Evolutionary conservation across 192 early-diverging fungal species (phyloP).

Genomic region (Backusella mclennaniae): DNA sequence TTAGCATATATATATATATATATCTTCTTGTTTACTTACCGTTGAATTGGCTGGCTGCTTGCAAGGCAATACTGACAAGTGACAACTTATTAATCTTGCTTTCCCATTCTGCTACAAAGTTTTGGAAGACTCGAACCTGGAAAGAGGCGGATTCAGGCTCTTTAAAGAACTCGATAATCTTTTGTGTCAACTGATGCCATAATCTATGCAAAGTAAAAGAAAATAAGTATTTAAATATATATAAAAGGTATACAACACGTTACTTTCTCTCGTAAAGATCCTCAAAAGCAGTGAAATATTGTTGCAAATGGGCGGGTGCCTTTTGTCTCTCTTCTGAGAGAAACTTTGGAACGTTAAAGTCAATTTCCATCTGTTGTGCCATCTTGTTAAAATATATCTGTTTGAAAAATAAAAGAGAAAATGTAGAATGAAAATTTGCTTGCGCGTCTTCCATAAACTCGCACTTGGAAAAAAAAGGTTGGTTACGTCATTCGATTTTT

Average conservation of each 20-base stretch:
- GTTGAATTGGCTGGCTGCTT: slow-evolving; percentile 70
- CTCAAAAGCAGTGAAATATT: slow-evolving; percentile 83
- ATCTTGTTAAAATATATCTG: background rate
- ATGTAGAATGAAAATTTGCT: background rate
- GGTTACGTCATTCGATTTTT: slow-evolving; percentile 7
- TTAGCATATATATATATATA: background rate
- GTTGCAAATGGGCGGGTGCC: slow-evolving; percentile 67
- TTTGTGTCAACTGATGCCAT: slow-evolving; percentile 95
- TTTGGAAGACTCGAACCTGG: slow-evolving; percentile 80
- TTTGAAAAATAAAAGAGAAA: background rate
- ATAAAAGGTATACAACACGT: background rate
- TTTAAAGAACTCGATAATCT: slow-evolving; percentile 76
- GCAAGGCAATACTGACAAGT: slow-evolving; percentile 79
- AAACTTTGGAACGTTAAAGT: slow-evolving; percentile 74
- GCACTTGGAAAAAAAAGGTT: background rate
- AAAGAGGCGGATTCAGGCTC: slow-evolving; percentile 72
- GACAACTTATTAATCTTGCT: slow-evolving; percentile 94
- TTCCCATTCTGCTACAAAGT: slow-evolving; percentile 94
- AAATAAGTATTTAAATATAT: background rate
- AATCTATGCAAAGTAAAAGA: slow-evolving; percentile 54
- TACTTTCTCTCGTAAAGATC: slow-evolving; percentile 96
- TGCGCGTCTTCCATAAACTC: slow-evolving; percentile 10
- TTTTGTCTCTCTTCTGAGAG: slow-evolving; percentile 63
- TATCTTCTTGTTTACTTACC: slow-evolving; percentile 40
- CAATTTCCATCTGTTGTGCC: slow-evolving; percentile 62